Evolutionary conservation across 1,139 yeast genomes (phyloP), one percentile per base, ranked within the genome.

Genomic region (Lodderomyces jiufengensis): DNA sequence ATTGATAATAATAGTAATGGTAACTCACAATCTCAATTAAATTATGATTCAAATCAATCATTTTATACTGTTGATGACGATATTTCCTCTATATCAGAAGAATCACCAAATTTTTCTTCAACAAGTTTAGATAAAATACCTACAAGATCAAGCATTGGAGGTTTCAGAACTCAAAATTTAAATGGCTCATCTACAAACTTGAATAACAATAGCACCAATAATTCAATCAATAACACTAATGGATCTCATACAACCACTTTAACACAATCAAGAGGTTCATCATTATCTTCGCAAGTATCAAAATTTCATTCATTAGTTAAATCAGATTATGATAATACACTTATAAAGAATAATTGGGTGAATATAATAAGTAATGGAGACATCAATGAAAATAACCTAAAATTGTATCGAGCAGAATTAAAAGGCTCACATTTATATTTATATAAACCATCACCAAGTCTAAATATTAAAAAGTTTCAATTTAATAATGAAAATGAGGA

Each of bases 401-500:
- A 70, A 43, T 51, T 82, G 24, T 76, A 62, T 46, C 66, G 82
- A 39, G 84, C 80, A 0, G 88, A 81, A 52, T 60, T 84, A 44
- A 75, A 70, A 47, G 94, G 94, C 7, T 71, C 85, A 1, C 68
- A 69, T 36, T 55, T 84, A 38, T 67, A 68, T 42, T 52, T 84
- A 18, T 80, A 73, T 59, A 80, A 76, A 49, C 66, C 78, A 6
- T 76, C 79, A 1, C 52, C 66, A 9, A 73, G 63, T 28, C 45
- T 72, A 30, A 73, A 67, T 48, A 69, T 76, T 28, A 75, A 67
- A 48, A 60, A 61, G 42, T 76, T 80, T 50, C 40, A 51, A 43
- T 41, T 57, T 26, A 37, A 39, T 9, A 40, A 39, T n/a, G 11
- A n/a, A 10, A 11, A 11, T 10, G 24, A 18, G 18, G 28, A 24